Percentiles rank a stretch among this genome's conserved stretches.
These are phyloP conservation scores for Kwoniella dendrophila DNA, from an alignment of 768 basidiomycete genomes.

Conservation along the genomic window DNA sequence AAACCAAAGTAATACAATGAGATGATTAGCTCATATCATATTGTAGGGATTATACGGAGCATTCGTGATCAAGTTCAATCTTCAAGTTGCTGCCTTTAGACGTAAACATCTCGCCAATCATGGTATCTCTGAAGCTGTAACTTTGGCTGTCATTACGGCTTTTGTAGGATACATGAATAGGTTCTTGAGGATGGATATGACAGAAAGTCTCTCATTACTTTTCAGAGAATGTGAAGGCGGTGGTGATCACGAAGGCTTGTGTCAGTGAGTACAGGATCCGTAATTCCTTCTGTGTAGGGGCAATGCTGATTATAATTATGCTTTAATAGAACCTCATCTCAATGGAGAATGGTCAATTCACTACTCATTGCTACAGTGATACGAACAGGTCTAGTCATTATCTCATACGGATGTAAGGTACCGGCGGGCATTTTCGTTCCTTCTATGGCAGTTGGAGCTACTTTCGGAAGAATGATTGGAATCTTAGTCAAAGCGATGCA, in stretches of 20 bases:
- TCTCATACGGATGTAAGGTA: slow-evolving; percentile 95
- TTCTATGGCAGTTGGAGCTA: slow-evolving; percentile 97
- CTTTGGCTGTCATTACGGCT: slow-evolving; percentile 82
- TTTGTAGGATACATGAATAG: slow-evolving; percentile 91
- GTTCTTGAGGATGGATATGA: slow-evolving; percentile 96
- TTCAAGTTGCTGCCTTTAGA: slow-evolving; percentile 92
- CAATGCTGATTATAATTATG: not conserved
- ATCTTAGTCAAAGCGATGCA: slow-evolving; percentile 94
- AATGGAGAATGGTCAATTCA: slow-evolving; percentile 95
- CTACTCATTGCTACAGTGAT: slow-evolving; percentile 87
- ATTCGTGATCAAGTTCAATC: slow-evolving; percentile 93
- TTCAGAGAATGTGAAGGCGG: slow-evolving; percentile 96
- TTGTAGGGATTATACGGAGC: slow-evolving; percentile 91
- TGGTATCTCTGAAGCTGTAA: slow-evolving; percentile 85
- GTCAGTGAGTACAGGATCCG: slow-evolving; percentile 71
- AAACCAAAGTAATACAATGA: not conserved
- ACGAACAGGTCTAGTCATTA: slow-evolving; percentile 78
- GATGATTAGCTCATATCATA: not conserved
- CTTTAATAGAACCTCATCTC: slow-evolving; percentile 69
- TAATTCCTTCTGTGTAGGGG: not conserved
- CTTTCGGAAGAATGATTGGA: slow-evolving; percentile 95
- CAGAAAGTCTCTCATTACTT: slow-evolving; percentile 88
- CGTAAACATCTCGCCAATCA: slow-evolving; percentile 82
- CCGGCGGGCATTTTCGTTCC: slow-evolving; percentile 98
- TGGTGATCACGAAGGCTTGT: slow-evolving; percentile 84